phyloP scores from a whole-genome alignment of 345 rosid genomes.

The Pistacia vera region DNA sequence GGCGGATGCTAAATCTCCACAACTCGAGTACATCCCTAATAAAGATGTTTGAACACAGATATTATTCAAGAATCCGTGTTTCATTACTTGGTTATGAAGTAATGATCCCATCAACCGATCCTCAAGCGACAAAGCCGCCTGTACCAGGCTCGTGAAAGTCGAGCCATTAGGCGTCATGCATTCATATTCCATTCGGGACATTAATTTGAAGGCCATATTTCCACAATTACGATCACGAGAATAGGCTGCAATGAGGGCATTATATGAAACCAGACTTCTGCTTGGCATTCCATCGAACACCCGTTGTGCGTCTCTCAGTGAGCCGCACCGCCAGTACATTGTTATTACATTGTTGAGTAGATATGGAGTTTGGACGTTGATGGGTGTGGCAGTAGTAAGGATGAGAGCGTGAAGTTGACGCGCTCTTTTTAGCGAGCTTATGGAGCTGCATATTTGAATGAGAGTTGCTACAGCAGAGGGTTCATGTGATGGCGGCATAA shows the following conservation, averaged over 20 bases:
- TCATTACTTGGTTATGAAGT: conserved; percentile 55
- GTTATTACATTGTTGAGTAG: conserved; percentile 64
- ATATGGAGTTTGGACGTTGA: conserved; percentile 47
- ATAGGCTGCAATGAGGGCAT: conserved; percentile 70
- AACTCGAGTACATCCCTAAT: conserved; percentile 70
- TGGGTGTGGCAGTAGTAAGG: conserved; percentile 34
- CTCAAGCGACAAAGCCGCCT: conserved; percentile 52
- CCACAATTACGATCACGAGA: conserved; percentile 45
- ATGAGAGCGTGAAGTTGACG: conserved; percentile 71
- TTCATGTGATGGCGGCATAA: conserved; percentile 42
- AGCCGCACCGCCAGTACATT: conserved; percentile 64
- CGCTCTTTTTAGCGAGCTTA: conserved; percentile 40
- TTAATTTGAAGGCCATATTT: conserved; percentile 34
- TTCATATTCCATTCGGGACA: conserved; percentile 42
- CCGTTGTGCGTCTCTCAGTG: conserved; percentile 36
- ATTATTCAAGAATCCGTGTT: conserved; percentile 49
- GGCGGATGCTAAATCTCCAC: conserved; percentile 68
- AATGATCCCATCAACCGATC: conserved; percentile 50
- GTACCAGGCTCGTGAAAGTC: conserved; percentile 73
- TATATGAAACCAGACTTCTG: conserved; percentile 62
- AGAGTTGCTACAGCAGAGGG: conserved; percentile 36
- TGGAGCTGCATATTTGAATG: conserved; percentile 53
- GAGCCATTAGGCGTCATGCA: conserved; percentile 60
- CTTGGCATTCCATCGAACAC: conserved; percentile 79
- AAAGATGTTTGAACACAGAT: conserved; percentile 71